A percentile compares a stretch with the other conserved stretches of the same genome.
Conservation (phyloP, 768 basidiomycete genomes). For the Lentinula boryana region DNA sequence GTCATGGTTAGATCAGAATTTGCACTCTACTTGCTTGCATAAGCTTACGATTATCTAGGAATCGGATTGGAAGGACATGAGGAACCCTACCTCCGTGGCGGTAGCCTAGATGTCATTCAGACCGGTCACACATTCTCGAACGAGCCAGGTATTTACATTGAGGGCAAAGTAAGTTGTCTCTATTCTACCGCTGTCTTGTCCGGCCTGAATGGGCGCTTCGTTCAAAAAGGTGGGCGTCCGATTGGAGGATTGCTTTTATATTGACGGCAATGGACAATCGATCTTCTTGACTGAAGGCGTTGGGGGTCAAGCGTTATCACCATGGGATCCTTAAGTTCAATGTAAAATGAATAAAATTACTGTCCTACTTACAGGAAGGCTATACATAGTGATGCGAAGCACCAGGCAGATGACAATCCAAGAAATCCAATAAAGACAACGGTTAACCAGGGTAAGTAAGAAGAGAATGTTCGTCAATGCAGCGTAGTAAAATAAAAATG, state of each 20-base stretch:
- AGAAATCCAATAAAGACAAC: not conserved
- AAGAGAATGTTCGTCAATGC: not conserved
- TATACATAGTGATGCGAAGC: constrained; percentile 2
- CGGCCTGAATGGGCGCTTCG: not conserved
- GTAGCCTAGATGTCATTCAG: constrained; percentile 49
- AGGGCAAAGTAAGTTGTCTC: constrained; percentile 42
- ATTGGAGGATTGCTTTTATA: constrained; percentile 79
- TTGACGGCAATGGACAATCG: constrained; percentile 46
- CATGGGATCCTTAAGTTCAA: constrained; percentile 30
- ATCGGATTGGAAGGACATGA: constrained; percentile 86
- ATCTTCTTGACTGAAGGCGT: constrained; percentile 59
- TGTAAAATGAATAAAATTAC: constrained; percentile 5
- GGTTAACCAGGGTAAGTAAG: not conserved
- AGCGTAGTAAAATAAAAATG: not conserved
- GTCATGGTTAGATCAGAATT: constrained; percentile 51
- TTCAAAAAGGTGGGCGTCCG: constrained; percentile 61
- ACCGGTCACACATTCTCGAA: constrained; percentile 74
- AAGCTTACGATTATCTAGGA: constrained; percentile 32
- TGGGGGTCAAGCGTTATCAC: constrained; percentile 49
- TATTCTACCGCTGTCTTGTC: not conserved
- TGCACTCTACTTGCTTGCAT: not conserved
- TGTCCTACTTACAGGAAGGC: not conserved
- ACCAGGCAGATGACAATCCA: not conserved
- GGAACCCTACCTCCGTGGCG: constrained; percentile 73
- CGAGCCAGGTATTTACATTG: constrained; percentile 76